phyloP scores from a whole-genome alignment of 257 asterid species.

The Solanum okadae region DNA sequence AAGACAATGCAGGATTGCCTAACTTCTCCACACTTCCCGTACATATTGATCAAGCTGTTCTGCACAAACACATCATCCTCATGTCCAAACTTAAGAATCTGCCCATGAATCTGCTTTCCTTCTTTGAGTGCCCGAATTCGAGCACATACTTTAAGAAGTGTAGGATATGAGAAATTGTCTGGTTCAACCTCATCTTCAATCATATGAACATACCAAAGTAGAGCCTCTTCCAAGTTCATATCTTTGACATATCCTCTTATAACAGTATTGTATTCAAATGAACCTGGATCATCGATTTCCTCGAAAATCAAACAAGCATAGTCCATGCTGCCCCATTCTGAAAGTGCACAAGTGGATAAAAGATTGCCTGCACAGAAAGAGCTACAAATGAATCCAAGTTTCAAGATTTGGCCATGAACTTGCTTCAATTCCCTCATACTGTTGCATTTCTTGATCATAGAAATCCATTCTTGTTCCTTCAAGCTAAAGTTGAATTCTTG shows the following conservation, averaged over 20 bases:
- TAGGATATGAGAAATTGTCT: constrained; percentile 59
- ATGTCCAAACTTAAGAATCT: constrained; percentile 42
- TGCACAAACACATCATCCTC: constrained; percentile 54
- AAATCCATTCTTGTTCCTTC: constrained; percentile 59
- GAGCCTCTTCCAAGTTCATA: constrained; percentile 30
- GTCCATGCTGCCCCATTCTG: constrained; percentile 85
- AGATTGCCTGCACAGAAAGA: constrained; percentile 63
- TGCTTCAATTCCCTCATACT: constrained; percentile 48
- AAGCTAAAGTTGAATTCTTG: constrained; percentile 27
- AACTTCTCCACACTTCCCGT: constrained; percentile 57
- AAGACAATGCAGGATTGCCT: constrained; percentile 34
- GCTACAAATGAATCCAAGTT: constrained; percentile 51
- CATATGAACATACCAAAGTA: constrained; percentile 46
- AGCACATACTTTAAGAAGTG: constrained; percentile 53
- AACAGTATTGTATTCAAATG: constrained; percentile 60
- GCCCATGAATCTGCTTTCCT: constrained; percentile 75
- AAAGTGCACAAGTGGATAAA: constrained; percentile 60
- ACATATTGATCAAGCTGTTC: constrained; percentile 66
- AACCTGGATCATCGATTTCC: constrained; percentile 41
- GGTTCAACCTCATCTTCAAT: constrained; percentile 47
- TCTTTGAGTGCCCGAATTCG: constrained; percentile 14
- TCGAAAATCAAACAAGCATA: constrained; percentile 66
- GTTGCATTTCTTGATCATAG: constrained; percentile 46
- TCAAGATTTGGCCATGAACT: constrained; percentile 53
- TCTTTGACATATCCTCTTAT: constrained; percentile 53